Base-by-base conservation (phyloP, 2,329 filamentous ascomycete genomes). In the Coniochaeta ligniaria region DNA sequence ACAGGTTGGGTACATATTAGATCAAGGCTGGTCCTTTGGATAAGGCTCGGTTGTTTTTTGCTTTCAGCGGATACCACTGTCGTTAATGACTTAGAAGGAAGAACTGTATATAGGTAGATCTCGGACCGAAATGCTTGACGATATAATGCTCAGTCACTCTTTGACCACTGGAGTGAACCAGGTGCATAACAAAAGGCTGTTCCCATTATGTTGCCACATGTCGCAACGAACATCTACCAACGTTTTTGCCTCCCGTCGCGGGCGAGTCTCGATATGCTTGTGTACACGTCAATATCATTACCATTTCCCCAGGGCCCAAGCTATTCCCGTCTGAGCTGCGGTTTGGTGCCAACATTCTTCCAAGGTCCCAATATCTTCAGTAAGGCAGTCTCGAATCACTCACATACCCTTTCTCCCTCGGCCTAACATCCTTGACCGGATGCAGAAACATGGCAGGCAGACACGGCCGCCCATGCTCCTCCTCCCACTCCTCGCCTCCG, bases 401-500 rank as follows among this genome's bases (percentile, higher is more conserved):
- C 59, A 69, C 66, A 57, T 75, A 74, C 17, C 78, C 80, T 17
- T 75, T 73, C 60, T 75, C 72, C 2, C 82, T 85, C 38, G 79
- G 77, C 63, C 77, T 75, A 1, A 84, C 78, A 64, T 86, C 79
- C 71, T 86, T 86, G 70, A 87, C 77, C 3, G 83, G 83, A 63
- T 86, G 83, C 52, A 87, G 71, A 64, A 87, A 74, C 66, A 87
- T 80, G 1, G 82, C 78, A 6, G 84, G 84, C 47, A 87, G 71
- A 67, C 84, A 87, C 9, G 81, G 75, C 33, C 83, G 78, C 17
- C 84, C 84, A 66, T 86, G 73, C 33, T 71, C 67, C 62, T 76
- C 73, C 68, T 87, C 84, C 83, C 83, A 87, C 55, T 78, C 73
- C 43, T 72, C 64, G 2, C 84, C 84, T 20, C 84, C 84, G 24